A percentile compares a stretch with the other conserved stretches of the same genome.
phyloP scores from a whole-genome alignment of 2,329 filamentous ascomycete genomes.

The Akanthomyces uredinophilus region DNA sequence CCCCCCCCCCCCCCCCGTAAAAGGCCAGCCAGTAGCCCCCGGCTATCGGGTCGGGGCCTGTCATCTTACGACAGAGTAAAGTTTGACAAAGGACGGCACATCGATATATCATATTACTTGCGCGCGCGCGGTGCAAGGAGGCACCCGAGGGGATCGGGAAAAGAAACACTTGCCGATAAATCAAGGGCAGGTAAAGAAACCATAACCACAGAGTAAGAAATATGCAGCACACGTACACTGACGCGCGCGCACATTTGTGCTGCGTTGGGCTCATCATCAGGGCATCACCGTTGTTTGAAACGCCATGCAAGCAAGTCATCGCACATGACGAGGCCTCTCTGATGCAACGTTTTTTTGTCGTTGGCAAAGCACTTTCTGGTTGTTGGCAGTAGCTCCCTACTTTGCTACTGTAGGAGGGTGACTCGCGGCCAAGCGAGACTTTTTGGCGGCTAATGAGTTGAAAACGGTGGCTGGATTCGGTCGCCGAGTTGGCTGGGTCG shows the following conservation, averaged over 20 bases:
- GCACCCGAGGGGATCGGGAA: background rate
- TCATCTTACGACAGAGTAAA: background rate
- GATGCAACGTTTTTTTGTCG: background rate
- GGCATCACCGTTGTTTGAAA: background rate
- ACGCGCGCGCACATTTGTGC: slow-evolving; percentile 1
- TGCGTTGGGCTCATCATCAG: background rate
- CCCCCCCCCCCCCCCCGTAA: too few relatives aligned
- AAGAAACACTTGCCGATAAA: background rate
- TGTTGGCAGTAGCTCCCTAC: background rate
- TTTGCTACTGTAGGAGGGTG: background rate
- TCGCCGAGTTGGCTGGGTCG: background rate
- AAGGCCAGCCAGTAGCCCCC: background rate
- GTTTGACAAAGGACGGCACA: background rate
- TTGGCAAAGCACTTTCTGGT: background rate
- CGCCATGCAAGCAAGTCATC: background rate
- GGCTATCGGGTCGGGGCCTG: slow-evolving; percentile 2
- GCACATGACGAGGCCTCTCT: background rate
- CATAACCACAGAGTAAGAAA: background rate
- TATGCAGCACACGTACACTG: background rate
- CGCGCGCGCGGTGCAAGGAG: background rate
- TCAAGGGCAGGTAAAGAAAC: background rate
- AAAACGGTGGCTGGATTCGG: background rate
- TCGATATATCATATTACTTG: background rate
- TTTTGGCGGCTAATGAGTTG: background rate
- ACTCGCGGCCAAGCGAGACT: background rate